Evolutionary conservation across 768 basidiomycete genomes (phyloP).

Genomic region (Suillus brevipes): DNA sequence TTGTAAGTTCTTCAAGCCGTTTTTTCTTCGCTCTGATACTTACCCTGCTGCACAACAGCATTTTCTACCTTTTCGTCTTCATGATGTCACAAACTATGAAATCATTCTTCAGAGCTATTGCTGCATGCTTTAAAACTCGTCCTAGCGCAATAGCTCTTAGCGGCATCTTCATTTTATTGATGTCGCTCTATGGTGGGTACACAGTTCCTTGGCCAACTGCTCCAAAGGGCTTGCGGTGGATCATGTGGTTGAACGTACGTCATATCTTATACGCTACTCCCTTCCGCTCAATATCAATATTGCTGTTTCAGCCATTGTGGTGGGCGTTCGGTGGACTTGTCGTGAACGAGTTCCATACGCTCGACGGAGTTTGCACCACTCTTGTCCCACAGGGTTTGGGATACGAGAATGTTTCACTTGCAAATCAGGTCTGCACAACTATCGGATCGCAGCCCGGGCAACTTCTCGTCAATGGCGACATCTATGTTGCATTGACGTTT

Average conservation of each 20-base stretch:
- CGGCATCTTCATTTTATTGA: constrained; percentile 49
- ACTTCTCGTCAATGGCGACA: constrained; percentile 57
- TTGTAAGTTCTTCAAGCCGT: constrained; percentile 47
- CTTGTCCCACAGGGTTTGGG: constrained; percentile 63
- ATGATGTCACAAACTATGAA: constrained; percentile 66
- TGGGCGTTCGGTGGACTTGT: constrained; percentile 64
- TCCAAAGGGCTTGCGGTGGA: constrained; percentile 70
- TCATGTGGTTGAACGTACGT: constrained; percentile 60
- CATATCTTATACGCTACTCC: not conserved
- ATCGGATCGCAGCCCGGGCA: constrained; percentile 66
- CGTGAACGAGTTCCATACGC: constrained; percentile 77
- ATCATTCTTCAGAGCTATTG: constrained; percentile 70
- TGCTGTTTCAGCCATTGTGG: not conserved
- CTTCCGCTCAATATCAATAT: not conserved
- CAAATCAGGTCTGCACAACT: constrained; percentile 76
- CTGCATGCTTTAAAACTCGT: constrained; percentile 56
- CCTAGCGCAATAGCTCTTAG: constrained; percentile 64
- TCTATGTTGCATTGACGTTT: constrained; percentile 49
- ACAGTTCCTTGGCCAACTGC: constrained; percentile 51
- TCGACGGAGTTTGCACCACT: constrained; percentile 58
- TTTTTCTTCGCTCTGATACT: not conserved
- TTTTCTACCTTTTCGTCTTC: constrained; percentile 58
- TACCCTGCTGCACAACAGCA: constrained; percentile 36
- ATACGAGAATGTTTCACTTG: constrained; percentile 53
- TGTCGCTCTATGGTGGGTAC: constrained; percentile 46